phyloP scores from a whole-genome alignment of 805 yeast genomes.

The Blastobotrys peoriensis region DNA sequence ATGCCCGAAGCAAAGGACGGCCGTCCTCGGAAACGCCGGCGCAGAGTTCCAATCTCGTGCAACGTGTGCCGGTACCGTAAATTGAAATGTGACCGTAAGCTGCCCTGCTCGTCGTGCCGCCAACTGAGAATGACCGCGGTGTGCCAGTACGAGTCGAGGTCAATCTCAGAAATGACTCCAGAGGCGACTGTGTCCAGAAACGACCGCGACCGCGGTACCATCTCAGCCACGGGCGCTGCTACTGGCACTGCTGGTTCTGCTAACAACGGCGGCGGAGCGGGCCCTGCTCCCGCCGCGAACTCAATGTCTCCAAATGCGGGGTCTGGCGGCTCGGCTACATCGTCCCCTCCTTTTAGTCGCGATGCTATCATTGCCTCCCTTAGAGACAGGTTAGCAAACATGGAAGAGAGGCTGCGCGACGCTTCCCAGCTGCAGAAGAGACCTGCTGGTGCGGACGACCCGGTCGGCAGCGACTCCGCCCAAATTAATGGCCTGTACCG shows the following conservation, averaged over 20 bases:
- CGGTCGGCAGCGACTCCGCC: background rate
- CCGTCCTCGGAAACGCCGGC: slow-evolving; percentile 8
- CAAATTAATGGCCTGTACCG: background rate
- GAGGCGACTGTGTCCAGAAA: background rate
- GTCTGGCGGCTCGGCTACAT: background rate
- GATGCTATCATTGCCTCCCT: background rate
- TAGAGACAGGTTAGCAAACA: background rate
- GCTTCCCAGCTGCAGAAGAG: background rate
- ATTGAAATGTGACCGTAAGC: slow-evolving; percentile 20
- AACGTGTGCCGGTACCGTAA: slow-evolving; percentile 19
- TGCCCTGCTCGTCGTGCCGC: slow-evolving; percentile 19
- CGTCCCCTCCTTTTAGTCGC: background rate
- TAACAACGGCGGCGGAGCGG: background rate
- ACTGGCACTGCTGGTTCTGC: background rate
- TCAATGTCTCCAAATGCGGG: background rate
- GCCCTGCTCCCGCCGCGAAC: background rate
- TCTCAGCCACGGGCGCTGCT: background rate
- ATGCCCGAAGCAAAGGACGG: background rate
- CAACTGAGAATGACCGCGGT: slow-evolving; percentile 8
- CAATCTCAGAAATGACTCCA: background rate
- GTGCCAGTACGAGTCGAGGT: slow-evolving; percentile 3
- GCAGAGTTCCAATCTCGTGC: slow-evolving; percentile 18
- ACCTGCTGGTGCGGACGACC: background rate
- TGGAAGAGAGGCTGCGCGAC: background rate
- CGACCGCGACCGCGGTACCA: background rate